phyloP scores from a whole-genome alignment of 352 stramenopile species.

The Phytophthora hibernalis region DNA sequence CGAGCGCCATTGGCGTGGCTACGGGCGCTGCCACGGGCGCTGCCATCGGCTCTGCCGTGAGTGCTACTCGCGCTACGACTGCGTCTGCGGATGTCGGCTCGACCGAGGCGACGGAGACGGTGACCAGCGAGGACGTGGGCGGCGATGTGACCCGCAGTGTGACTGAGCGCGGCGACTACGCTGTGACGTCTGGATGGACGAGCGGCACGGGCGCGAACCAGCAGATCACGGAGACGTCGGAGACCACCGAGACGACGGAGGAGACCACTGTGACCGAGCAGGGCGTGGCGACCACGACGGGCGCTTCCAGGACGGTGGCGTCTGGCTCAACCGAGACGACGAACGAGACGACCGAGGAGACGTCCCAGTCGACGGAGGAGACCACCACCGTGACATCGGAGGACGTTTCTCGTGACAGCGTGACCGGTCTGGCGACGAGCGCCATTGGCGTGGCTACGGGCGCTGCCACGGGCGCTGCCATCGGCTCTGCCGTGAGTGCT shows the following conservation, averaged over 20 bases:
- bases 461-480: no score
- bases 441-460: no score
- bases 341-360: neutral
- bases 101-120: constrained; percentile 1
- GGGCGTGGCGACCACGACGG: no score
- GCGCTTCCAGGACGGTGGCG: no score
- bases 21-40: neutral
- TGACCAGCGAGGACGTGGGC: neutral
- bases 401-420: no score
- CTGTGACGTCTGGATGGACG: neutral
- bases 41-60: constrained; percentile 1
- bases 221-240: constrained; percentile 1
- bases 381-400: no score
- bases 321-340: neutral
- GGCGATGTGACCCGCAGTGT: neutral
- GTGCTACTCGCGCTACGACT: neutral
- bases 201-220: neutral
- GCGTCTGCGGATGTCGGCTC: neutral
- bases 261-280: neutral
- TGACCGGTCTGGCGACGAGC: no score
- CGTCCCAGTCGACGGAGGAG: neutral
- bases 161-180: neutral
- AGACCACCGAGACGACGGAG: no score
- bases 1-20: neutral
- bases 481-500: no score